Base-by-base conservation (phyloP, 805 yeast species). In the Starmerella potacharoeniae region DNA sequence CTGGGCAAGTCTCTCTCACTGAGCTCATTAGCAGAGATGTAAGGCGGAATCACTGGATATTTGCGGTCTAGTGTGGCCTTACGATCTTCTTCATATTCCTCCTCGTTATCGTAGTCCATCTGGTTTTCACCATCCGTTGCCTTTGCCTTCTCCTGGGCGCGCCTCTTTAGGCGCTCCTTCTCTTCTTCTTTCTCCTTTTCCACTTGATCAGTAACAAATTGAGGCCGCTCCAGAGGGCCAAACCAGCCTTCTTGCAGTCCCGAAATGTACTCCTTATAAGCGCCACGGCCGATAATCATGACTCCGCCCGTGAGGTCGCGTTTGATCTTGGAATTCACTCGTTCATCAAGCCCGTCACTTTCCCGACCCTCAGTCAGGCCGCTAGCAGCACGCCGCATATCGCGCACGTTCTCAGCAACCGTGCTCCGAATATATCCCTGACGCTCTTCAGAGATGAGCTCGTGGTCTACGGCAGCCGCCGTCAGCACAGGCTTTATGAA, bases 201-300 rank as follows among this genome's bases (percentile, higher is more conserved):
- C 11, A 60, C 17, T 59, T 41, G 29, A 29, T 58, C 60, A n/a
- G 57, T 64, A 11, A 63, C 69, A 5, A 58, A 58, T 9, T 60
- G 64, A 5, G 84, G 80, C 54, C 73, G 69, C 14, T 78, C 88
- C 56, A 91, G 72, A 1, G 97, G 97, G 0, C 98, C 98, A 47
- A 93, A 70, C 66, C 93, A 75, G 6, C 98, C 98, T 72, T 93
- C 98, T 63, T 93, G 96, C 10, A 93, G 67, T 9, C 99, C 99
- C 45, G 78, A 76, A 52, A 93, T 67, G 66, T 88, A 93, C 73
- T 93, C 99, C 68, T 91, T 91, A 68, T 79, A 93, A 0, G 97
- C 91, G 55, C 98, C 98, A 67, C 99, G 77, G 5, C 99, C 99
- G 30, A 93, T 72, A 66, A 96, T 86, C 22, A 93, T 77, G 11